Conservation (phyloP, 768 basidiomycete genomes). For the Tricholoma hemisulphureum region DNA sequence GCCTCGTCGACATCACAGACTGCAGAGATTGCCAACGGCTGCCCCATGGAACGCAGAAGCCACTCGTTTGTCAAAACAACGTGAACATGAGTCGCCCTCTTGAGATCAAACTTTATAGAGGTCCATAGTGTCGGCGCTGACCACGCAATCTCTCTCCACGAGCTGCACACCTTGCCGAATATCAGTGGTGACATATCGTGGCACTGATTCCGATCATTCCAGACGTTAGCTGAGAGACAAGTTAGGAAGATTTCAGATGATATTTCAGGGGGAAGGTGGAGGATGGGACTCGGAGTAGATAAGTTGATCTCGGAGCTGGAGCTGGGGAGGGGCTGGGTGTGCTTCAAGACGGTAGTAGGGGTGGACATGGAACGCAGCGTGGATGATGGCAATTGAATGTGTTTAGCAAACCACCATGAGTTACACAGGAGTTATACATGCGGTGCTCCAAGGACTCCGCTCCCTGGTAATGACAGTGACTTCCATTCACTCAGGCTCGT, state of each 20-base stretch:
- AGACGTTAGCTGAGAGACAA: neutral
- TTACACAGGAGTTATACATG: no score
- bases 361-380: no score
- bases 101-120: neutral
- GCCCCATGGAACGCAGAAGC: neutral
- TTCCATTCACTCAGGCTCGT: neutral
- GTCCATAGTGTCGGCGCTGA: neutral
- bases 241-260: neutral
- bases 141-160: neutral
- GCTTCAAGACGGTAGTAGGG: no score
- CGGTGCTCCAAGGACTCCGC: no score
- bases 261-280: neutral
- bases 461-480: no score
- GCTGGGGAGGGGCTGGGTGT: no score
- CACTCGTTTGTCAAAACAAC: neutral
- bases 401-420: no score
- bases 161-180: neutral
- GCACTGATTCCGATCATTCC: neutral
- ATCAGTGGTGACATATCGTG: neutral
- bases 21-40: no score
- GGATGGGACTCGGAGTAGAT: neutral
- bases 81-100: neutral
- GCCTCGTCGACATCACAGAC: neutral
- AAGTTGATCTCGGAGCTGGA: no score
- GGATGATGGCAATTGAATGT: no score